Percentiles rank a stretch among this genome's conserved stretches.
Evolutionary conservation across 2,329 filamentous ascomycete species (phyloP).

Genomic region (Botrytis squamosa): DNA sequence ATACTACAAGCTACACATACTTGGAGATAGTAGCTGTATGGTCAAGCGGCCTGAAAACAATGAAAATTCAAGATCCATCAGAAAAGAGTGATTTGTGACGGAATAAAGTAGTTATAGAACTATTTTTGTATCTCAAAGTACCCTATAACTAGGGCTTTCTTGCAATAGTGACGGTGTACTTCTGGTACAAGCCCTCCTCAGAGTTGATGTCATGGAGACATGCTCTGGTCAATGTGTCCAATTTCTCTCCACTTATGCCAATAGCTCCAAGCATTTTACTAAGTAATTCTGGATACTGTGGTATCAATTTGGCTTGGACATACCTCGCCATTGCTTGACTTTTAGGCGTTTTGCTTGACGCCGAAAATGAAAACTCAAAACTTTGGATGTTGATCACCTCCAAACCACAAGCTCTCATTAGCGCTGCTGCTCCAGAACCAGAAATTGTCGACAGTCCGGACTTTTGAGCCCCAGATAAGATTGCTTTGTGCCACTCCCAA

Average conservation of each 20-base stretch:
- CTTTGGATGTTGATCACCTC: background rate
- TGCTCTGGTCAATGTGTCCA: slow-evolving; percentile 10
- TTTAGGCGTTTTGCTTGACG: slow-evolving; percentile 5
- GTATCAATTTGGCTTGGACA: slow-evolving; percentile 19
- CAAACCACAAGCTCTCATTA: slow-evolving; percentile 5
- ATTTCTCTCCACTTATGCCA: background rate
- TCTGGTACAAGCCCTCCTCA: slow-evolving; percentile 17
- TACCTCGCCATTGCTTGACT: slow-evolving; percentile 20
- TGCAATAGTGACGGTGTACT: slow-evolving; percentile 19
- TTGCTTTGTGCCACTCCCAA: slow-evolving; percentile 15
- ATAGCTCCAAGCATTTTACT: slow-evolving; percentile 13
- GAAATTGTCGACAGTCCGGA: slow-evolving; percentile 6
- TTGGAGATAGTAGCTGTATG: background rate
- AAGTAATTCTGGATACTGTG: slow-evolving; percentile 15
- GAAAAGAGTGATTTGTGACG: background rate
- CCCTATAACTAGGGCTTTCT: background rate
- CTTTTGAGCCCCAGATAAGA: slow-evolving; percentile 2
- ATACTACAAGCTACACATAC: background rate
- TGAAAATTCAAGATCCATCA: background rate
- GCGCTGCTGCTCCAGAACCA: background rate
- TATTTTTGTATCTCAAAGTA: background rate
- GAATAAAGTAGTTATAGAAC: background rate
- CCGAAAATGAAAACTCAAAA: slow-evolving; percentile 20
- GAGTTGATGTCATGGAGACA: slow-evolving; percentile 17
- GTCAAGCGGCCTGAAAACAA: background rate